Evolutionary conservation across 2,329 filamentous ascomycete species (phyloP), one percentile per base, ranked within the genome.

Genomic region (Cladorrhinum sp.): DNA sequence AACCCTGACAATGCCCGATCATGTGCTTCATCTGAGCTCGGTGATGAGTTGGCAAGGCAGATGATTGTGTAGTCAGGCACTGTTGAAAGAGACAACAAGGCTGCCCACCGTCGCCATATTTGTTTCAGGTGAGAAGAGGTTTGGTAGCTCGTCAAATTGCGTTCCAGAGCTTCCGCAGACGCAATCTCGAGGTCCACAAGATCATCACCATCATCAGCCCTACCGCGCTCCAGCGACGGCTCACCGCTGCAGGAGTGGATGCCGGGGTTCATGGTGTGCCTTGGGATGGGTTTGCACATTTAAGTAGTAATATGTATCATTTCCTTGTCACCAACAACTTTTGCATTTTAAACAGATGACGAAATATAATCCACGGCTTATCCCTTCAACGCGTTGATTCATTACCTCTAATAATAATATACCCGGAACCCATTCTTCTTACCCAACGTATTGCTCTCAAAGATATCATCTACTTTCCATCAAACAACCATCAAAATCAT

Each of bases 81-180:
- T 18, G 10, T 18, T 14, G 18, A 18, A 20, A 46, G n/a, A 46
- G 42, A 7, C 42, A 46, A 20, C 18, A 7, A 46, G 42, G 42
- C 18, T 46, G 16, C 7, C 42, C 33, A 48, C 54, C 39, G 54
- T 57, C 20, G 33, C n/a, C 24, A 3, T 30, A 49, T 57, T 42
- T 57, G 54, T 57, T 57, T 57, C 54, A 57, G 54, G 54, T 57
- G 54, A 49, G 54, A 49, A 49, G 6, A 48, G 16, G 24, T 24
- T 33, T 33, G 23, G 20, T 52, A 16, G 16, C 23, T 55, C 36
- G 21, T 23, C 39, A 57, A 24, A 48, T 57, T 49, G 18, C 21
- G 9, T 57, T 57, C 42, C 54, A 39, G 39, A 23, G 16, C 39
- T 33, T 49, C n/a, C 3, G 26, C 7, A 28, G 16, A 42, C 24